phyloP scores from a whole-genome alignment of 768 basidiomycete species.

The Calocybe gangraenosa region DNA sequence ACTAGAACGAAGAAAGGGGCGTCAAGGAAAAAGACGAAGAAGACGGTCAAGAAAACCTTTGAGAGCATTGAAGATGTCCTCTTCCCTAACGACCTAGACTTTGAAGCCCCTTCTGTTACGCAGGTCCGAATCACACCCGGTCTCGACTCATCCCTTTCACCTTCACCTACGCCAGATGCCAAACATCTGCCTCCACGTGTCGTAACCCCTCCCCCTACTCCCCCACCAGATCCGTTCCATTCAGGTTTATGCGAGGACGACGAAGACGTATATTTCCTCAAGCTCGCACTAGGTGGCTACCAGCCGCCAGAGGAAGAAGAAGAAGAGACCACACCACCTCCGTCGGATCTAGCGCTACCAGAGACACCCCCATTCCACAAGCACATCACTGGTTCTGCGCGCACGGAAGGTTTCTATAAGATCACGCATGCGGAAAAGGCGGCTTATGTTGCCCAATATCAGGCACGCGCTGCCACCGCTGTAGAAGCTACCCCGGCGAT shows the following conservation, averaged over 20 bases:
- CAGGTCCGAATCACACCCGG: slow-evolving; percentile 44
- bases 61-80: slow-evolving; percentile 45
- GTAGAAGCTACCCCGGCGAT: slow-evolving; percentile 39
- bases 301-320: slow-evolving; percentile 21
- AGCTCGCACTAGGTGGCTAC: slow-evolving; percentile 48
- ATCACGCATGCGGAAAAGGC: slow-evolving; percentile 91
- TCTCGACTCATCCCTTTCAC: slow-evolving; percentile 41
- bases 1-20: slow-evolving; percentile 30
- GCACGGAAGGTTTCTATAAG: slow-evolving; percentile 95
- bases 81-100: slow-evolving; percentile 43
- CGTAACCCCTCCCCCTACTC: slow-evolving; percentile 37
- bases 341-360: slow-evolving; percentile 23
- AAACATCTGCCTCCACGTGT: slow-evolving; percentile 29
- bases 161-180: slow-evolving; percentile 36
- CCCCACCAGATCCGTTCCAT: slow-evolving; percentile 49
- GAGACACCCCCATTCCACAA: slow-evolving; percentile 58
- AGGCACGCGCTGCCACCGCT: slow-evolving; percentile 46
- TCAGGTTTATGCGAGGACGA: slow-evolving; percentile 76
- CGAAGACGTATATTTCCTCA: slow-evolving; percentile 83
- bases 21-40: slow-evolving; percentile 41
- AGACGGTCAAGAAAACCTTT: slow-evolving; percentile 27
- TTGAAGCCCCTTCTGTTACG: slow-evolving; percentile 45
- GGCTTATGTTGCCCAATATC: slow-evolving; percentile 87
- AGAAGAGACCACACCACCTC: slow-evolving; percentile 19
- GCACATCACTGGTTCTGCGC: slow-evolving; percentile 81